phyloP scores from a whole-genome alignment of 768 basidiomycete species.

The Hypholoma fasciculare region DNA sequence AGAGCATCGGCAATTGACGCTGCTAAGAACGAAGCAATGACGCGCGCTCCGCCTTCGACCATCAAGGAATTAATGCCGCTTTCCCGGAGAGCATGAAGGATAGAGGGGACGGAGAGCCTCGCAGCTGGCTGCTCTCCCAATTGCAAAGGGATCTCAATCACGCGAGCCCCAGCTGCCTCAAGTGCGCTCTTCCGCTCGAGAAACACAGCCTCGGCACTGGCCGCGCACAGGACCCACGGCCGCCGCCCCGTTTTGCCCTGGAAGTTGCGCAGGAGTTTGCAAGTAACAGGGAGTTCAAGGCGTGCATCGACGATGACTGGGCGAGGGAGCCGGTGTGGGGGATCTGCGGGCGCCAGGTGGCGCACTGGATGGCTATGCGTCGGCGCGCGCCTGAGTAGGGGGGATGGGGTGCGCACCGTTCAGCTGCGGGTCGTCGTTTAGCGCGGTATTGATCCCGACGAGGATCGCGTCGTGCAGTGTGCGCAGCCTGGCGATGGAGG shows the following conservation, averaged over 20 bases:
- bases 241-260: slow-evolving; percentile 55
- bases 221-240: slow-evolving; percentile 71
- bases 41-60: slow-evolving; percentile 91
- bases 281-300: slow-evolving; percentile 64
- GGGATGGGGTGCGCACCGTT: slow-evolving; percentile 57
- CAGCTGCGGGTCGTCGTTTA: slow-evolving; percentile 94
- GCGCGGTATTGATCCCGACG: slow-evolving; percentile 85
- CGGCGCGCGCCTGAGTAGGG: background rate
- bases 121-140: background rate
- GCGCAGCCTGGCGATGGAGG: slow-evolving; percentile 65
- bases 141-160: slow-evolving; percentile 47
- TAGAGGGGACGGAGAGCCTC: slow-evolving; percentile 34
- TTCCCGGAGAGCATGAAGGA: slow-evolving; percentile 54
- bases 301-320: slow-evolving; percentile 84
- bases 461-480: slow-evolving; percentile 92
- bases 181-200: slow-evolving; percentile 42
- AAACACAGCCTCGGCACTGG: slow-evolving; percentile 21
- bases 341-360: slow-evolving; percentile 44
- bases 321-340: slow-evolving; percentile 56
- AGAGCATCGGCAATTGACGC: slow-evolving; percentile 62
- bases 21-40: slow-evolving; percentile 75
- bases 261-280: slow-evolving; percentile 72
- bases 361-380: slow-evolving; percentile 41
- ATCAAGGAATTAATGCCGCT: slow-evolving; percentile 76
- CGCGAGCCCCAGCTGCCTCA: slow-evolving; percentile 63